These are phyloP conservation scores for Suillus paluster DNA, from an alignment of 768 basidiomycete genomes.

Conservation along the genomic window DNA sequence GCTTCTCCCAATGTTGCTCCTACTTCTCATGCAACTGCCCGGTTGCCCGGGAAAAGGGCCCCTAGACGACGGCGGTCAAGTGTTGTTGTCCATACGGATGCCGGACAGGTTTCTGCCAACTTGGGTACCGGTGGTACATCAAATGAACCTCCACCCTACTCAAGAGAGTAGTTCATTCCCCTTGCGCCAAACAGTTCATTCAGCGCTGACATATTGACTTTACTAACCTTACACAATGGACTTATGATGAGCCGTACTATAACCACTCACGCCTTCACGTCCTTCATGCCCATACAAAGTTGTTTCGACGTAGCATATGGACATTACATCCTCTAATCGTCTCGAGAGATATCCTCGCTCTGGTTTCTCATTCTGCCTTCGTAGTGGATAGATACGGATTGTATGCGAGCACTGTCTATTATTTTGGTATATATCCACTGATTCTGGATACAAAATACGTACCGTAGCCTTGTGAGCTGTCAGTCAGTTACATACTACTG, in stretches of 20 bases:
- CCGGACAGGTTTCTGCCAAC: conserved; percentile 19
- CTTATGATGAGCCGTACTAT: conserved; percentile 2
- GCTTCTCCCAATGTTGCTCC: too few relatives aligned
- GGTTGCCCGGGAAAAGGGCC: background rate
- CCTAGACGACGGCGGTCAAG: conserved; percentile 1
- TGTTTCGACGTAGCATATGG: conserved; percentile 19
- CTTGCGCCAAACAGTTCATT: background rate
- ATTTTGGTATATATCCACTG: background rate
- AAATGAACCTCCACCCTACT: conserved; percentile 29
- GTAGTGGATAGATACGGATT: background rate
- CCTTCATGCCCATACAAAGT: conserved; percentile 11
- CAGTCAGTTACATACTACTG: background rate
- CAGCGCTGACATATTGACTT: background rate
- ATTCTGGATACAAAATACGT: background rate
- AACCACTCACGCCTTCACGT: conserved; percentile 9
- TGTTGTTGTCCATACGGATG: conserved; percentile 33
- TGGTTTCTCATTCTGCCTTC: conserved; percentile 1
- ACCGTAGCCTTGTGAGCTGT: background rate
- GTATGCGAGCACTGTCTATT: background rate
- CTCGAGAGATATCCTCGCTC: background rate
- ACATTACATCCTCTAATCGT: conserved; percentile 19
- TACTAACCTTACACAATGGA: conserved; percentile 12
- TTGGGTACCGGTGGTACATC: conserved; percentile 4
- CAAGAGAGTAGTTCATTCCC: conserved; percentile 10
- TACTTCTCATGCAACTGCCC: conserved; percentile 2